Evolutionary conservation across 2,329 filamentous ascomycete species (phyloP).

Genomic region (Xylariaceae sp.): DNA sequence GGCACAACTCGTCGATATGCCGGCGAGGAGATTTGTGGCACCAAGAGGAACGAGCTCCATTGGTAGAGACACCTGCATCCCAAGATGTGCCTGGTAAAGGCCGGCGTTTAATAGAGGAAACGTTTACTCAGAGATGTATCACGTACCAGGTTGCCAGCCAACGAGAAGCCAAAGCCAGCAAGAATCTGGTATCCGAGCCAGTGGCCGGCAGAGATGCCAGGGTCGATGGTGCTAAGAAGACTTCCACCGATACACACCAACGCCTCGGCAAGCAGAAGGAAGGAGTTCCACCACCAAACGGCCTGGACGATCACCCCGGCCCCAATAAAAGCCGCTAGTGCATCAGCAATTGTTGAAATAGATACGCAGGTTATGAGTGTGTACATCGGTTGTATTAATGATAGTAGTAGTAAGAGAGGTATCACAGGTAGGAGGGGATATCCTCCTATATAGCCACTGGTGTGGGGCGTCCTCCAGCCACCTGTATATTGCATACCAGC

Average conservation of each 20-base stretch:
- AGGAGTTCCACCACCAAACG: slow-evolving; percentile 24
- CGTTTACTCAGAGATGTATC: too few species aligned
- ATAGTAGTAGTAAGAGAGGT: too few species aligned
- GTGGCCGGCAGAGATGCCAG: slow-evolving; percentile 5
- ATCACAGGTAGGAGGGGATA: too few species aligned
- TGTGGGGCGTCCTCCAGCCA: too few species aligned
- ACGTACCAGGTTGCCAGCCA: slow-evolving; percentile 17
- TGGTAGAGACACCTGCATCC: slow-evolving; percentile 24
- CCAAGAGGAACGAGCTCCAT: slow-evolving; percentile 25
- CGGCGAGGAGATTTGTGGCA: slow-evolving; percentile 12
- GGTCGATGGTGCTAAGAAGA: slow-evolving; percentile 21
- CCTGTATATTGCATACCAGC: too few species aligned
- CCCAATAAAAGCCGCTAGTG: slow-evolving; percentile 18
- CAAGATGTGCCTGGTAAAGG: slow-evolving; percentile 17
- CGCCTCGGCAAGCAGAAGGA: slow-evolving; percentile 16
- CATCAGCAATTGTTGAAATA: too few species aligned
- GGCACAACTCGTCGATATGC: slow-evolving; percentile 25
- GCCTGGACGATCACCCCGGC: slow-evolving; percentile 9
- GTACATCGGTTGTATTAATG: too few species aligned
- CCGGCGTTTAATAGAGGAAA: too few species aligned
- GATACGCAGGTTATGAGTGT: too few species aligned
- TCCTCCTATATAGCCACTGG: too few species aligned
- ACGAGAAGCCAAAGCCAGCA: slow-evolving; percentile 22
- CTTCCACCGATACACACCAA: slow-evolving; percentile 18
- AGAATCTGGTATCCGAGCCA: slow-evolving; percentile 29